Evolutionary conservation across 208 protist genomes (phyloP).

Genomic region (Wallacemonas sp.): DNA sequence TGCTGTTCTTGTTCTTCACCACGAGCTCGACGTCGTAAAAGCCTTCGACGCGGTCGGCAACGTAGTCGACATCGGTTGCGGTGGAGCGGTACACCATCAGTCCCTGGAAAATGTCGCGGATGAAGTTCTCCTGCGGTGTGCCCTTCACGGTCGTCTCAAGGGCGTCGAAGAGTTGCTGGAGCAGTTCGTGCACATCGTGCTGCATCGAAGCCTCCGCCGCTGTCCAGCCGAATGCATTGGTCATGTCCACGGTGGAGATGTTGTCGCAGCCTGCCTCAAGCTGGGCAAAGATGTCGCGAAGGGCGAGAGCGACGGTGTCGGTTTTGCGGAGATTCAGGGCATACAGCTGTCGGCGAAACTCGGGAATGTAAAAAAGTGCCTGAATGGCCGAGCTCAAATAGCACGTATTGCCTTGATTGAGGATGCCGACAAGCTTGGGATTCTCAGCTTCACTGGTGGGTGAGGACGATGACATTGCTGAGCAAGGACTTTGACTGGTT

Average conservation of each 20-base stretch:
- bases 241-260: conserved; percentile 83
- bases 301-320: conserved; percentile 43
- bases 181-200: conserved; percentile 92
- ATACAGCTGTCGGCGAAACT: conserved; percentile 68
- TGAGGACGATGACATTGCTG: conserved; percentile 6
- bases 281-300: conserved; percentile 75
- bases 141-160: conserved; percentile 79
- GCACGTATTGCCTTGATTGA: conserved; percentile 91
- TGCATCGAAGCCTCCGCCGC: conserved; percentile 62
- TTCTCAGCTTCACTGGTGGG: background rate
- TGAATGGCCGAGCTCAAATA: conserved; percentile 92
- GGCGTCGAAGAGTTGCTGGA: conserved; percentile 84
- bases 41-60: conserved; percentile 64
- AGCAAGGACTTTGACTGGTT: background rate
- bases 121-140: conserved; percentile 66
- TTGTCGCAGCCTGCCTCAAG: conserved; percentile 45
- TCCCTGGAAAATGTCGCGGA: conserved; percentile 79
- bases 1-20: conserved; percentile 74
- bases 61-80: conserved; percentile 72
- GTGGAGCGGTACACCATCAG: conserved; percentile 67
- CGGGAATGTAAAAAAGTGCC: conserved; percentile 74
- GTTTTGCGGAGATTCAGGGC: conserved; percentile 25
- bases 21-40: conserved; percentile 91
- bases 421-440: conserved; percentile 62
- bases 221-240: conserved; percentile 88